phyloP scores from a whole-genome alignment of 2,329 filamentous ascomycete genomes.

The Phaeosphaeriaceae sp. region DNA sequence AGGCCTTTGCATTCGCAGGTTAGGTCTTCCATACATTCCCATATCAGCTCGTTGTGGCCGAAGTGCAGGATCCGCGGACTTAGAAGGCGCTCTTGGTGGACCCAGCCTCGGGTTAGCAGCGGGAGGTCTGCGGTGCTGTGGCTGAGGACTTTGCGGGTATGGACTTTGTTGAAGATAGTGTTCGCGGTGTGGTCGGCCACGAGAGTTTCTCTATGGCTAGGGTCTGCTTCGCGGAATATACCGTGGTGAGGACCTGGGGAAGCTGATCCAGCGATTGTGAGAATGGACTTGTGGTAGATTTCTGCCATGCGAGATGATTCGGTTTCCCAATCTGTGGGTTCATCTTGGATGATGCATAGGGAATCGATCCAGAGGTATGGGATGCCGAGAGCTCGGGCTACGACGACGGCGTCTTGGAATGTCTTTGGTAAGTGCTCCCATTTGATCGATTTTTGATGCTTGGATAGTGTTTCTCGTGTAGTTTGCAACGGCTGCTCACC shows the following conservation, averaged over 20 bases:
- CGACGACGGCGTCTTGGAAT: slow-evolving; percentile 8
- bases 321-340: slow-evolving; percentile 8
- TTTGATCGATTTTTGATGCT: slow-evolving; percentile 1
- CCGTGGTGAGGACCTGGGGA: slow-evolving; percentile 7
- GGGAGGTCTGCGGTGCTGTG: not conserved
- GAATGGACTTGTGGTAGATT: slow-evolving; percentile 10
- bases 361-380: slow-evolving; percentile 12
- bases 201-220: too few species aligned
- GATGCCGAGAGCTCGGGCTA: slow-evolving; percentile 1
- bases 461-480: not conserved
- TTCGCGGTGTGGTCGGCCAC: too few species aligned
- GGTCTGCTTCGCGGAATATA: slow-evolving; percentile 4
- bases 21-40: slow-evolving; percentile 16
- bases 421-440: slow-evolving; percentile 13
- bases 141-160: not conserved
- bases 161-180: slow-evolving; percentile 1
- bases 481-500: slow-evolving; percentile 6
- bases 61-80: slow-evolving; percentile 21
- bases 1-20: slow-evolving; percentile 6
- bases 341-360: slow-evolving; percentile 12
- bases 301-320: slow-evolving; percentile 11
- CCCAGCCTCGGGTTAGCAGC: slow-evolving; percentile 14
- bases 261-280: slow-evolving; percentile 12
- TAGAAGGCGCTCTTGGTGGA: slow-evolving; percentile 19
- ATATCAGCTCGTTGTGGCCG: slow-evolving; percentile 13